These are phyloP conservation scores for Sporothrix luriei DNA, from an alignment of 2,329 filamentous ascomycete genomes.

Conservation along the genomic window DNA sequence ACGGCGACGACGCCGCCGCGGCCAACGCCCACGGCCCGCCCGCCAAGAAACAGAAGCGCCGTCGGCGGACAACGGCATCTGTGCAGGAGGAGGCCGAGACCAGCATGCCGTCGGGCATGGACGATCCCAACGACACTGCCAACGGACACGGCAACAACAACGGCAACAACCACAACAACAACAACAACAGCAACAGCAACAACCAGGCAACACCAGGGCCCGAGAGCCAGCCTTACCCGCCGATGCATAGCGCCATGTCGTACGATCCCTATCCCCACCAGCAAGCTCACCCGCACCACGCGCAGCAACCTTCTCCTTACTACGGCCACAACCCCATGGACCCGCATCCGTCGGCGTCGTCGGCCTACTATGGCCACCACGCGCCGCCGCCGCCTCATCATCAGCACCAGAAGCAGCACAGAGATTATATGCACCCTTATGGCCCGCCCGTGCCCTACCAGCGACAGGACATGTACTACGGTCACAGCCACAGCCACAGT, in stretches of 20 bases:
- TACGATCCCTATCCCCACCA: slow-evolving; percentile 25
- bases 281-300: not conserved
- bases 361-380: slow-evolving; percentile 18
- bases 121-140: not conserved
- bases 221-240: not conserved
- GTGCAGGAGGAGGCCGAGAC: not conserved
- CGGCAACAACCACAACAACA: not conserved
- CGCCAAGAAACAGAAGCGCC: slow-evolving; percentile 38
- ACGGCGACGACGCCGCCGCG: slow-evolving; percentile 11
- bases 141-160: no score
- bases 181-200: not conserved
- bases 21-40: slow-evolving; percentile 38
- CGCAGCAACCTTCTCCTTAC: not conserved
- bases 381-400: not conserved
- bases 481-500: no score
- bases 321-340: slow-evolving; percentile 12
- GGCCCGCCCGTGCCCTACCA: slow-evolving; percentile 38
- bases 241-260: slow-evolving; percentile 20
- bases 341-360: not conserved
- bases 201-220: not conserved
- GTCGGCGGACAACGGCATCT: slow-evolving; percentile 17
- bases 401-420: not conserved
- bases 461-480: slow-evolving; percentile 23
- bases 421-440: slow-evolving; percentile 5
- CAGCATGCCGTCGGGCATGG: not conserved